phyloP scores from a whole-genome alignment of 2,329 filamentous ascomycete species.

The Lachnellula willkommii region DNA sequence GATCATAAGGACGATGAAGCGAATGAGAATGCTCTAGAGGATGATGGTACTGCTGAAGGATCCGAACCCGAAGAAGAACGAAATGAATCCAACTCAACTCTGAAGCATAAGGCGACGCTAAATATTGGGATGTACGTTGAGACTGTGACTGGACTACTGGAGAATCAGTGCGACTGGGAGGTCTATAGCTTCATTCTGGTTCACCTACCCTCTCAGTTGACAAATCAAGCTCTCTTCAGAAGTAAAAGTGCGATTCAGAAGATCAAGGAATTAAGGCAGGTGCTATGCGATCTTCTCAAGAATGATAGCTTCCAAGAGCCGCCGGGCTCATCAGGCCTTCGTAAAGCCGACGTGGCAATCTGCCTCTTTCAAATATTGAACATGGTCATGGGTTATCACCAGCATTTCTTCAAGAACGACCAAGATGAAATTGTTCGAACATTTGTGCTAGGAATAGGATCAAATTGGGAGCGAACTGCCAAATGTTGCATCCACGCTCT shows the following conservation, averaged over 20 bases:
- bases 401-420: constrained; percentile 74
- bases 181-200: constrained; percentile 86
- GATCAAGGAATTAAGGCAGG: constrained; percentile 67
- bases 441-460: constrained; percentile 78
- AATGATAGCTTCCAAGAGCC: constrained; percentile 75
- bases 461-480: constrained; percentile 72
- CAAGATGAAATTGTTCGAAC: constrained; percentile 84
- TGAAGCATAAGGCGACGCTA: constrained; percentile 12
- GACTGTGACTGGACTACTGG: constrained; percentile 65
- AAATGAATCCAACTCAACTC: background rate
- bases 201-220: constrained; percentile 79
- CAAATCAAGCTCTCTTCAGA: constrained; percentile 78
- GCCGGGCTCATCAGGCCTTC: constrained; percentile 69
- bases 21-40: background rate
- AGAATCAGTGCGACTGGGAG: constrained; percentile 78
- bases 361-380: constrained; percentile 84
- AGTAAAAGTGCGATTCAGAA: constrained; percentile 61
- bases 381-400: constrained; percentile 85
- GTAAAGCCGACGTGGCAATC: constrained; percentile 81
- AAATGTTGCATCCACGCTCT: constrained; percentile 93
- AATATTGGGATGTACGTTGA: constrained; percentile 60
- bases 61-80: background rate
- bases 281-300: constrained; percentile 79
- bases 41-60: background rate
- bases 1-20: background rate